These are phyloP conservation scores for Dipteronia sinensis DNA, from an alignment of 345 rosid species.

Conservation along the genomic window DNA sequence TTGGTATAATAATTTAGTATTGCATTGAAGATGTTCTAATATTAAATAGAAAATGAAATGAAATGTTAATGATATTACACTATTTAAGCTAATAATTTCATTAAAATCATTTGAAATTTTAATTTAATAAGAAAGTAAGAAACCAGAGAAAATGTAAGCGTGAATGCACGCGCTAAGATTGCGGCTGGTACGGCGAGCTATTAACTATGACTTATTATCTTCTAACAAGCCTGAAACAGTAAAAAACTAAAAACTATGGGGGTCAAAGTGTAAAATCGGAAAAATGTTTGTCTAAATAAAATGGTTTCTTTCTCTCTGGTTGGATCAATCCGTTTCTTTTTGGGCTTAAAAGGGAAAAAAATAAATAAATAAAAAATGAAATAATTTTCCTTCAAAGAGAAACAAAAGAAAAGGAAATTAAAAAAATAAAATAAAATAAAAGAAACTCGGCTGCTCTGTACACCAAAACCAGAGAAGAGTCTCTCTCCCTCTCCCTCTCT, in stretches of 20 bases:
- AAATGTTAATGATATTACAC: background rate
- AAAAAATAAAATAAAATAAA: slow-evolving; percentile 18
- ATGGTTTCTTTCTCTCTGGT: background rate
- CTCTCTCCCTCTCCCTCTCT: slow-evolving; percentile 22
- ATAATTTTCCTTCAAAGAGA: background rate
- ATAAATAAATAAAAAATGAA: background rate
- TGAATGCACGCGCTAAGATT: slow-evolving; percentile 17
- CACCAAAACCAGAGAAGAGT: slow-evolving; percentile 49
- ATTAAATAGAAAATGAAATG: background rate
- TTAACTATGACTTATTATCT: background rate
- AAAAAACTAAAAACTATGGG: background rate
- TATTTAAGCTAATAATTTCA: no score
- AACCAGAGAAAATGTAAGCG: background rate
- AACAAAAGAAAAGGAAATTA: background rate
- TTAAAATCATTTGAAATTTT: background rate
- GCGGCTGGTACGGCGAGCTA: slow-evolving; percentile 13
- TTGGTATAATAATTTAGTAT: no score
- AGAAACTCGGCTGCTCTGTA: slow-evolving; percentile 50
- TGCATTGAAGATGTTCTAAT: no score
- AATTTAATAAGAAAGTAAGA: background rate
- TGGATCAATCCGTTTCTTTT: slow-evolving; percentile 16
- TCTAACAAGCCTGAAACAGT: slow-evolving; percentile 9
- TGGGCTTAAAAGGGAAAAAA: slow-evolving; percentile 14
- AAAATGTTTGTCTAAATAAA: background rate
- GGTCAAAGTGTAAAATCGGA: background rate